These are phyloP conservation scores for Oryza meyeriana DNA, from an alignment of 176 grass and related monocot genomes.

Conservation along the genomic window DNA sequence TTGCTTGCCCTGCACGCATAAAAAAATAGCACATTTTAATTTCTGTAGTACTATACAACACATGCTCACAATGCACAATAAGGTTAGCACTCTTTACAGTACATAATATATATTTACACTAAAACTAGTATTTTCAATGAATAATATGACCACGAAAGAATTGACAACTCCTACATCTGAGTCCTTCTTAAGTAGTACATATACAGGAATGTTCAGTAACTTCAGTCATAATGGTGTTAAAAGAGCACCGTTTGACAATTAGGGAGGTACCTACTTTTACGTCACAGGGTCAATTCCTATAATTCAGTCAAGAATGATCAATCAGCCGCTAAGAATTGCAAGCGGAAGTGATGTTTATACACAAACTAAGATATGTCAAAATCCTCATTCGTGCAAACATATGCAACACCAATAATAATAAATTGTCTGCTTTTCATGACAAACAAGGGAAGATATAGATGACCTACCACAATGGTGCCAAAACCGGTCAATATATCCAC, in stretches of 20 bases:
- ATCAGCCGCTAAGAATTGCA: background rate
- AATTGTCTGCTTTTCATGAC: background rate
- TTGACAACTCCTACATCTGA: background rate
- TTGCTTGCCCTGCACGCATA: constrained; percentile 47
- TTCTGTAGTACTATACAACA: background rate
- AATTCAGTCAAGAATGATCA: constrained; percentile 3
- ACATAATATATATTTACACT: background rate
- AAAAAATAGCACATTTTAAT: background rate
- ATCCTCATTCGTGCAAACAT: background rate
- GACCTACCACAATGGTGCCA: constrained; percentile 77
- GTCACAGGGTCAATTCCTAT: background rate
- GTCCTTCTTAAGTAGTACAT: background rate
- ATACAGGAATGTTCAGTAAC: background rate
- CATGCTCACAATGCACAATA: background rate
- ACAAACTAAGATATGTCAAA: background rate
- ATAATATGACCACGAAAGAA: background rate
- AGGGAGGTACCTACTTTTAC: background rate
- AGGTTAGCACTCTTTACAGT: background rate
- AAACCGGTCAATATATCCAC: constrained; percentile 86
- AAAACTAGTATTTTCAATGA: background rate
- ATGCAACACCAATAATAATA: background rate
- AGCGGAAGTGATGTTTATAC: constrained; percentile 1
- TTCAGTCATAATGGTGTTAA: background rate
- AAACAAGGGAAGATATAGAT: background rate
- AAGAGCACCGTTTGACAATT: background rate